These are phyloP conservation scores for Carex parvula DNA, from an alignment of 176 grass and related monocot genomes.

Conservation along the genomic window DNA sequence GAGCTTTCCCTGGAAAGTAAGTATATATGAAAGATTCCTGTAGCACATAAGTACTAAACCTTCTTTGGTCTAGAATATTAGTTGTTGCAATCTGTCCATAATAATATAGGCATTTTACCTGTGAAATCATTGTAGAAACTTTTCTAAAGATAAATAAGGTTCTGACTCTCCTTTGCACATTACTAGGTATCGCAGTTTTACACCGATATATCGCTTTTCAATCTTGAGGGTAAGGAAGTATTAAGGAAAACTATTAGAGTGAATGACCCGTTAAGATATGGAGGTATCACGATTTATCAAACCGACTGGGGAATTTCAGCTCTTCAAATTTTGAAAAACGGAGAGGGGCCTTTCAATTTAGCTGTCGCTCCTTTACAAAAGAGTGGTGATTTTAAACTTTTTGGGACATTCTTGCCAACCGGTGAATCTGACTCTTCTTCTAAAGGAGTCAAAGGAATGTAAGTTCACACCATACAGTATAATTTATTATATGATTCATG, in stretches of 20 bases:
- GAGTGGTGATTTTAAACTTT: conserved; percentile 84
- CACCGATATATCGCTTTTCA: conserved; percentile 75
- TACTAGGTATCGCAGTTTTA: conserved; percentile 89
- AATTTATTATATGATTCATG: conserved; percentile 7
- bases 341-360: conserved; percentile 91
- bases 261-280: conserved; percentile 86
- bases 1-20: background rate
- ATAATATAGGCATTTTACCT: background rate
- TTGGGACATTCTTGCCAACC: conserved; percentile 73
- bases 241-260: conserved; percentile 92
- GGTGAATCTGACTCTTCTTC: conserved; percentile 54
- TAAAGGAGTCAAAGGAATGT: conserved; percentile 84
- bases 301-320: conserved; percentile 94
- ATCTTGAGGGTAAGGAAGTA: conserved; percentile 82
- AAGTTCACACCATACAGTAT: conserved; percentile 31
- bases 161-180: conserved; percentile 8
- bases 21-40: background rate
- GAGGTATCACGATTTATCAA: conserved; percentile 85
- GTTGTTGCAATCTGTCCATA: background rate
- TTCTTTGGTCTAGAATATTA: background rate
- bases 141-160: background rate
- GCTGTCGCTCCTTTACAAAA: conserved; percentile 68
- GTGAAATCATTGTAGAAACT: background rate
- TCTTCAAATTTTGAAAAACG: conserved; percentile 81
- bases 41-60: background rate